Evolutionary conservation across 2,329 filamentous ascomycete genomes (phyloP), one percentile per base, ranked within the genome.

Genomic region (Colletotrichum truncatum): DNA sequence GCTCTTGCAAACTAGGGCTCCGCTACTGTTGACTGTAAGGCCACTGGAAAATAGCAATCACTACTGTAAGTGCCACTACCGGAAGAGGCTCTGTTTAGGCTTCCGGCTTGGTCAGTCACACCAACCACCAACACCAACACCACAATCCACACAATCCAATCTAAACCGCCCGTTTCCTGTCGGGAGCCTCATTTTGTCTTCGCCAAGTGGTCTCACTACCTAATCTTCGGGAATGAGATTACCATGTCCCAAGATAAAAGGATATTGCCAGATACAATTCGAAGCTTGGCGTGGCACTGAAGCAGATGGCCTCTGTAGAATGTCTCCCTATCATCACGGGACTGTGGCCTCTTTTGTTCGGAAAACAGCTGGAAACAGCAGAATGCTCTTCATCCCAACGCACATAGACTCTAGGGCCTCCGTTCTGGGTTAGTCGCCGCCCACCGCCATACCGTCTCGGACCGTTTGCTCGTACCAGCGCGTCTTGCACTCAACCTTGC

Each of bases 251-350:
- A 52, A 43, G 53, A 32, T 21, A 28, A 32, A 26, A 45, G 36
- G n/a, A 36, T 58, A 52, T 63, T 36, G 43, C 25, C 34, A 58
- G 34, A 36, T 58, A 30, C 45, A 36, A 59, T 53, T 30, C 21
- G 7, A n/a, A 10, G 3, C 48, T 61, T 61, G 57, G 57, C 39
- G 30, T 61, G 38, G 48, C 57, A 30, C 38, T 28, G 30, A 55
- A 36, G 28, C 38, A 54, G 38, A 61, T 61, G 48, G 30, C 49
- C 23, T 32, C 21, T 11, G 38, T 30, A 23, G 16, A 23, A 54
- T 54, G 38, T 54, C 57, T 61, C 48, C 48, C 39, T 54, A 61
- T 49, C 41, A 62, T 49, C 58, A 61, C 58, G 49, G 58, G 8
- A 56, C 41, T 46, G 51, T 62, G 51, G 58, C 43, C 28, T 62